These are phyloP conservation scores for Vararia minispora DNA, from an alignment of 768 basidiomycete species.

Conservation along the genomic window DNA sequence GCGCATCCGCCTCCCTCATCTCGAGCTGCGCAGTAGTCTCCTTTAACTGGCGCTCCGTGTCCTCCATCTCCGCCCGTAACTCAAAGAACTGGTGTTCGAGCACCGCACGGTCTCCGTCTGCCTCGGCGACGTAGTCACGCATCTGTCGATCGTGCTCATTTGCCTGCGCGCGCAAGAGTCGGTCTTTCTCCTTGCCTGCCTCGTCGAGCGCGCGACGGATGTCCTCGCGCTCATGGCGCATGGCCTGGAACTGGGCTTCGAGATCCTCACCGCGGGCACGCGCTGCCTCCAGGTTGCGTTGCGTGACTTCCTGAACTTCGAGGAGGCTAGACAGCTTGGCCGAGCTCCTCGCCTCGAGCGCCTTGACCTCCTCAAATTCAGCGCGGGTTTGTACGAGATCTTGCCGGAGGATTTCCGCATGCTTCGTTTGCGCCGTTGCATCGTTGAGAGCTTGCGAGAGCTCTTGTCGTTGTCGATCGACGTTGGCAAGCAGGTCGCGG, in stretches of 20 bases:
- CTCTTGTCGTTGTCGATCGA: conserved; percentile 43
- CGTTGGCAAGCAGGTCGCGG: conserved; percentile 38
- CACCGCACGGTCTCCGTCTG: conserved; percentile 88
- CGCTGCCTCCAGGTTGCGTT: conserved; percentile 66
- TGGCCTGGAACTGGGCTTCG: conserved; percentile 61
- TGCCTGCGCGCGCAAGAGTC: conserved; percentile 60
- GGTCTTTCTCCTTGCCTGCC: conserved; percentile 69
- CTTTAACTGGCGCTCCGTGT: conserved; percentile 49
- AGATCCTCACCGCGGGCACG: conserved; percentile 64
- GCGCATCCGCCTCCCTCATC: conserved; percentile 55
- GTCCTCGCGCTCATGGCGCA: conserved; percentile 61
- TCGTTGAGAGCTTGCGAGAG: conserved; percentile 51
- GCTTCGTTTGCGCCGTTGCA: conserved; percentile 53
- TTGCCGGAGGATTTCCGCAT: conserved; percentile 47
- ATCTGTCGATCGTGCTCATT: conserved; percentile 56
- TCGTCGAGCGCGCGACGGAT: conserved; percentile 57
- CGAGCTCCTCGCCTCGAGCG: conserved; percentile 51
- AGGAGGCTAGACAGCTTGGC: conserved; percentile 53
- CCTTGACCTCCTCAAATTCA: conserved; percentile 60
- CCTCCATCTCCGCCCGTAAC: conserved; percentile 50
- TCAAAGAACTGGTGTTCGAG: conserved; percentile 82
- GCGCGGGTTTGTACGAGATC: conserved; percentile 49
- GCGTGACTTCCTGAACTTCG: conserved; percentile 64
- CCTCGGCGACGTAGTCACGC: conserved; percentile 84
- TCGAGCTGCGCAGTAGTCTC: conserved; percentile 51